Base-by-base conservation (phyloP, 345 rosid species). In the Stellera chamaejasme region DNA sequence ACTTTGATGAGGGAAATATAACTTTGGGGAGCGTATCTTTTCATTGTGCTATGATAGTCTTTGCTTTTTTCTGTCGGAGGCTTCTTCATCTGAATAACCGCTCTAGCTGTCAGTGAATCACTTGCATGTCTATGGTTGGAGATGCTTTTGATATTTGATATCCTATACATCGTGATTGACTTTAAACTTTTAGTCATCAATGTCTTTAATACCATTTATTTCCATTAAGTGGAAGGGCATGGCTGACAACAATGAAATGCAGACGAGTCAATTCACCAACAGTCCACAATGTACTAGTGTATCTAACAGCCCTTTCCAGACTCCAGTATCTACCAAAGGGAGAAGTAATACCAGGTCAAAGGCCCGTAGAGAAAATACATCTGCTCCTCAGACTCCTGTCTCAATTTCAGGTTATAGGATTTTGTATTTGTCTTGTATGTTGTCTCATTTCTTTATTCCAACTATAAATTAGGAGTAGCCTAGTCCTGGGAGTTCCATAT, bases 251-350 rank as follows among this genome's bases (percentile, higher is more conserved):
- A 75, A 56, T 62, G 69, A 65, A 43, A 69, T 69, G 44, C 73
- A 79, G 15, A 77, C 83, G 54, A 60, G 74, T 52, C 73, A 73
- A 55, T 54, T 69, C 73, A 57, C 61, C 52, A 23, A 71, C 46
- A 85, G 85, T 55, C 80, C 91, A 55, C 78, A 85, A 61, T 60
- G 65, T 59, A 54, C 59, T 46, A 67, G 72, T 59, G 48, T 71
- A 23, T 67, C 79, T 9, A 77, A 56, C 64, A 81, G 77, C 67
- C 80, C 91, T 27, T 87, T 74, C 66, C 79, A 65, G 50, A 87
- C 88, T 26, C 98, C 98, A 55, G 75, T 83, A 53, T 80, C 95
- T 52, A 76, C 79, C 13, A 87, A 87, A 70, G 94, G 86, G 32
- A 81, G 82, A 55, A 78, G 82, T 73, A 69, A 62, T 68, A 80